Evolutionary conservation across 441 rosid genomes (phyloP), one percentile per base, ranked within the genome.

Genomic region (Capsella rubella): DNA sequence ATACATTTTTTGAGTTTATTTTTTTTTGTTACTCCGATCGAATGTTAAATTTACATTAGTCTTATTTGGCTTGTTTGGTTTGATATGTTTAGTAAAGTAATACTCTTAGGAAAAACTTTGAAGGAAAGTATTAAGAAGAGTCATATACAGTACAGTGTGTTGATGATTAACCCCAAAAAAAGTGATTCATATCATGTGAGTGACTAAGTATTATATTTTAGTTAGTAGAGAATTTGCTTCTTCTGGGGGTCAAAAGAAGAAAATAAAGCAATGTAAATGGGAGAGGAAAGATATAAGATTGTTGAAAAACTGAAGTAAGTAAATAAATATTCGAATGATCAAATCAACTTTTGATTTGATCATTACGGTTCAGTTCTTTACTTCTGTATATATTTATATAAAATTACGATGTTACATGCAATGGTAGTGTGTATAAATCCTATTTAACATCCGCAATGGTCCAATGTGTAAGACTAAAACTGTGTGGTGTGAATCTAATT

Each of bases 161-260:
- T 57, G 21, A 58, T 35, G 45, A 58, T 10, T 46, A 46, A 49
- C 28, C 57, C 2, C 12, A 21, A 53, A 11, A 5, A 53, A 28
- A 50, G 57, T 28, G 35, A 28, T 29, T 28, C 35, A 27, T 53
- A 16, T 16, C 18, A 16, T 16, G 18, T 16, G 18, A 16, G 16
- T 53, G 57, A 52, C 57, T 27, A 25, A 52, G 15, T 28, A 53
- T 27, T 52, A 27, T 25, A 52, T 52, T 27, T 16, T 15, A 15
- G 8, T 1, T 34, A 13, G 35, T 18, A 35, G 28, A 16, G 28
- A 58, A 16, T 18, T 37, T 58, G 45, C 63, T 11, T 35, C 63
- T 39, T 39, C 9, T 57, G 8, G 4, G 4, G 55, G 64, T 69
- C 73, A 68, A 55, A 68, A 56, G 53, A 31, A 42, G 25, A 43